These are phyloP conservation scores for Saturnispora mendoncae DNA, from an alignment of 805 yeast genomes.

Conservation along the genomic window DNA sequence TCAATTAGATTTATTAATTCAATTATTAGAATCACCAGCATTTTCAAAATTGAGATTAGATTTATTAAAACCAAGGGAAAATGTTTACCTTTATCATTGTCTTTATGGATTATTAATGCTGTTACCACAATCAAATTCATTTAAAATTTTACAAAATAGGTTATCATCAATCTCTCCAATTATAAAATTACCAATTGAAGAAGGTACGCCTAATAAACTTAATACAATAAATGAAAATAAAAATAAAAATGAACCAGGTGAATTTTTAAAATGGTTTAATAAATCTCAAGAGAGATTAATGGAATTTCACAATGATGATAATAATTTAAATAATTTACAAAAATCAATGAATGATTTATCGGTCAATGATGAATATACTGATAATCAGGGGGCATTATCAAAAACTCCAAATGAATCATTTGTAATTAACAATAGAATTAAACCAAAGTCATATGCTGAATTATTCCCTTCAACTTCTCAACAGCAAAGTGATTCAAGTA, in stretches of 20 bases:
- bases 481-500: background rate
- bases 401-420: constrained; percentile 9
- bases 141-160: constrained; percentile 70
- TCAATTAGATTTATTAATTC: constrained; percentile 84
- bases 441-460: constrained; percentile 7
- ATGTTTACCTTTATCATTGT: constrained; percentile 77
- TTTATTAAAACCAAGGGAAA: constrained; percentile 74
- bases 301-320: constrained; percentile 12
- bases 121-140: constrained; percentile 88
- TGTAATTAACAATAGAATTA: background rate
- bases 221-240: constrained; percentile 14
- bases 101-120: constrained; percentile 90
- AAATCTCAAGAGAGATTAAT: constrained; percentile 35
- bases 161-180: constrained; percentile 49
- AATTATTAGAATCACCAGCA: constrained; percentile 84
- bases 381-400: no score
- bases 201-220: constrained; percentile 9
- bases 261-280: constrained; percentile 39
- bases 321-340: constrained; percentile 4
- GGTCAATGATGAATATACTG: constrained; percentile 5
- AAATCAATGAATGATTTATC: constrained; percentile 2
- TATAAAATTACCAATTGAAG: constrained; percentile 21
- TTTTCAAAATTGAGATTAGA: constrained; percentile 82
- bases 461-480: constrained; percentile 2
- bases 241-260: no score